These are phyloP conservation scores for Cyberlindnera subsufficiens DNA, from an alignment of 805 yeast genomes.

Conservation along the genomic window DNA sequence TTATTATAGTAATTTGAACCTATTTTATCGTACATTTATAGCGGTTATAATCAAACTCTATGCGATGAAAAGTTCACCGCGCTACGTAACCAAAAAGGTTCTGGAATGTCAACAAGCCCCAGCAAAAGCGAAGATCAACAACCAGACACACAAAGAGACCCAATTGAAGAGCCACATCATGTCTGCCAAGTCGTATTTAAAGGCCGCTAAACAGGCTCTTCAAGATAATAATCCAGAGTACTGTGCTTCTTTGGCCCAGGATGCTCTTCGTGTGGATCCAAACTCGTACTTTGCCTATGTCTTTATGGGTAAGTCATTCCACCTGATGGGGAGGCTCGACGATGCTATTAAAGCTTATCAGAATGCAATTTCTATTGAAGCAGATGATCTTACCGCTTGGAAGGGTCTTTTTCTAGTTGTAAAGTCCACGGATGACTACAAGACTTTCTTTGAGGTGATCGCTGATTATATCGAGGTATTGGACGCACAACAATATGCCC, in stretches of 20 bases:
- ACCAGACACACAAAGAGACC: too few species aligned
- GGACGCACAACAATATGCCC: slow-evolving; percentile 35
- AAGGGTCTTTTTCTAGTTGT: slow-evolving; percentile 62
- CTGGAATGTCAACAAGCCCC: too few species aligned
- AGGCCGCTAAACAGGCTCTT: slow-evolving; percentile 47
- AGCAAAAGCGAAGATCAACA: too few species aligned
- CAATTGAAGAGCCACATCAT: slow-evolving; percentile 10
- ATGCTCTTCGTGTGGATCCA: slow-evolving; percentile 50
- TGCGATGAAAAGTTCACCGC: too few species aligned
- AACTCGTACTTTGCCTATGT: slow-evolving; percentile 60
- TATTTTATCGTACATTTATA: too few species aligned
- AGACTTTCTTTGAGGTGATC: slow-evolving; percentile 41
- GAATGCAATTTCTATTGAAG: slow-evolving; percentile 44
- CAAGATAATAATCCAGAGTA: slow-evolving; percentile 53
- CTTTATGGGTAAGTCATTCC: slow-evolving; percentile 66
- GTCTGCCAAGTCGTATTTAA: slow-evolving; percentile 34
- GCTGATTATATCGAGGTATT: slow-evolving; percentile 39
- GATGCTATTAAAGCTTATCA: slow-evolving; percentile 39
- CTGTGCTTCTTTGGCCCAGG: slow-evolving; percentile 50
- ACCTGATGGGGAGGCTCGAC: slow-evolving; percentile 32
- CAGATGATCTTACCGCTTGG: slow-evolving; percentile 63
- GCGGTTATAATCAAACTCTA: too few species aligned
- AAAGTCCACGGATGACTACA: slow-evolving; percentile 31
- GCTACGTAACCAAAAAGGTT: too few species aligned
- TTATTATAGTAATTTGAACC: not conserved